Evolutionary conservation across 2,329 filamentous ascomycete species (phyloP).

Genomic region (Sporothrix phasma): DNA sequence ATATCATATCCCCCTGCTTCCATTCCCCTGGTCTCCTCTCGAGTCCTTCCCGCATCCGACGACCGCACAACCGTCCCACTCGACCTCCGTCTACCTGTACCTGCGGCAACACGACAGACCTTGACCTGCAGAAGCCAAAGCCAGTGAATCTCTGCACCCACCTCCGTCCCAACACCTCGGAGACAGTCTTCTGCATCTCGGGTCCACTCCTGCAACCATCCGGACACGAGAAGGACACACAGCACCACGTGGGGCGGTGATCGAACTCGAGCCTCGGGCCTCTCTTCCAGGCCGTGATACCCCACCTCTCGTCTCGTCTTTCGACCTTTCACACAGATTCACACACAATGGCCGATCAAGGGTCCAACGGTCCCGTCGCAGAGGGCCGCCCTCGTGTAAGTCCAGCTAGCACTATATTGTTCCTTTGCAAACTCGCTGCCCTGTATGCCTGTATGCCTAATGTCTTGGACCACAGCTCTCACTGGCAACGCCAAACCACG

Average conservation of each 20-base stretch:
- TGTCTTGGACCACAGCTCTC: not conserved
- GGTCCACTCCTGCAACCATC: not conserved
- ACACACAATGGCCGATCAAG: constrained; percentile 20
- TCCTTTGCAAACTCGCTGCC: no score
- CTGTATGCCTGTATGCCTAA: not conserved
- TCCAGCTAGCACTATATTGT: not conserved
- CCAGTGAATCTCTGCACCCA: not conserved
- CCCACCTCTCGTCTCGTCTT: not conserved
- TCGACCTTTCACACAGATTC: not conserved
- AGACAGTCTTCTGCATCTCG: not conserved
- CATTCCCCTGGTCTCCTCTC: not conserved
- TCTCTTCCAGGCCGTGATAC: not conserved
- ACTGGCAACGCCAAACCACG: not conserved
- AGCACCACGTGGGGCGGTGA: not conserved
- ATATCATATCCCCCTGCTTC: not conserved
- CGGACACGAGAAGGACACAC: not conserved
- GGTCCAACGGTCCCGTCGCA: constrained; percentile 6
- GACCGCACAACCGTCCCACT: not conserved
- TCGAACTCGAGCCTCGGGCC: not conserved
- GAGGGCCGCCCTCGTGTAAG: constrained; percentile 14
- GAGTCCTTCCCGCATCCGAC: not conserved
- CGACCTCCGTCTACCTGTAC: not conserved
- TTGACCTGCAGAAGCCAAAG: not conserved
- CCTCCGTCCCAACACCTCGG: not conserved
- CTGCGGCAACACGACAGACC: not conserved